phyloP scores from a whole-genome alignment of 345 rosid genomes.

The Eucalyptus lansdowneana region DNA sequence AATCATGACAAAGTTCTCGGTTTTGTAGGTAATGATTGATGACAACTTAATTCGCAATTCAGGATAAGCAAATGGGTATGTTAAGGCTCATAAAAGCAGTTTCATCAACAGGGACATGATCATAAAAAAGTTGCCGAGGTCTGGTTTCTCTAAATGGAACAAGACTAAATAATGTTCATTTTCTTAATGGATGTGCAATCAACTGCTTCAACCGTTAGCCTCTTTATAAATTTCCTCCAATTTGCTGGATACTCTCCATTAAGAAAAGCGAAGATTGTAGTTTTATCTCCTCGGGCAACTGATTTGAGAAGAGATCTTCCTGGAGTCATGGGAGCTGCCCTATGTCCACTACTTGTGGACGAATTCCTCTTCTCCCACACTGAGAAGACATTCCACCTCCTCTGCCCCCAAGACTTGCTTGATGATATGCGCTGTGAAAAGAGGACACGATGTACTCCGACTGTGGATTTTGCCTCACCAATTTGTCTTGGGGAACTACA shows the following conservation, averaged over 20 bases:
- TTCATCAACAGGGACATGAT: background rate
- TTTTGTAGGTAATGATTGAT: no score
- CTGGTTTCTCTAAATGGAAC: background rate
- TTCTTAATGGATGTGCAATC: background rate
- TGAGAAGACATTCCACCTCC: background rate
- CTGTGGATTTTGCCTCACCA: background rate
- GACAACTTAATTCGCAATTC: no score
- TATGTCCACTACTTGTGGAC: background rate
- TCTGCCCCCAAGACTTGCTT: background rate
- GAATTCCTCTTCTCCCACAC: background rate
- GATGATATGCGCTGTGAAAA: background rate
- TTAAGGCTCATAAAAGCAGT: no score
- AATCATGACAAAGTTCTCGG: no score
- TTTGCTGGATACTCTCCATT: background rate
- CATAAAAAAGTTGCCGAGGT: background rate
- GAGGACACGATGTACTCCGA: background rate
- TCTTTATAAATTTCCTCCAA: background rate
- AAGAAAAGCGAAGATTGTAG: background rate
- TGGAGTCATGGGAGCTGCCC: constrained; percentile 1
- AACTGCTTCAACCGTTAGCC: background rate
- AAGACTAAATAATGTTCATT: background rate
- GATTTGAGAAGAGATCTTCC: no score
- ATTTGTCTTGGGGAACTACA: background rate
- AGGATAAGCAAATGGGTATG: no score
- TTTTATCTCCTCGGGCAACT: background rate